A percentile compares a stretch with the other conserved stretches of the same genome.
Conservation (phyloP, 805 yeast species). For the Yueomyces sp. region DNA sequence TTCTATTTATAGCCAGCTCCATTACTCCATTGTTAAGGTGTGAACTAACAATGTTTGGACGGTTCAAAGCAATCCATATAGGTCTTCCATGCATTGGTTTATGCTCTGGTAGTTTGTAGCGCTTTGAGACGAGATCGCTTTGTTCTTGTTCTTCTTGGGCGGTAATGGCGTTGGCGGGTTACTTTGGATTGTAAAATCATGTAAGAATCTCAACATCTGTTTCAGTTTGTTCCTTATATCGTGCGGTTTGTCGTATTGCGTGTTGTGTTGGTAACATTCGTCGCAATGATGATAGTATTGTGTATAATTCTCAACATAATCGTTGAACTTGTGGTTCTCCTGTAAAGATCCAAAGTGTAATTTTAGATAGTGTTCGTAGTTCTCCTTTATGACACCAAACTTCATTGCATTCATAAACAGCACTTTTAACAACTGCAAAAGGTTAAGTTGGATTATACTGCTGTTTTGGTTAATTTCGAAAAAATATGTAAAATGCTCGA, state of each 20-base stretch:
- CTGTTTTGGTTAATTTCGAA: constrained; percentile 20
- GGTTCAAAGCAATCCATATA: too few species aligned
- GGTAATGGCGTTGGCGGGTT: too few species aligned
- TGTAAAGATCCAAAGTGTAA: not conserved
- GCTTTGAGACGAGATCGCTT: too few species aligned
- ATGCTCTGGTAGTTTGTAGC: too few species aligned
- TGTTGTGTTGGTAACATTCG: not conserved
- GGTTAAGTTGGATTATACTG: constrained; percentile 23
- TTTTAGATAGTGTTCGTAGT: constrained; percentile 1
- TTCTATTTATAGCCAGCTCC: too few species aligned
- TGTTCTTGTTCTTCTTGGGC: too few species aligned
- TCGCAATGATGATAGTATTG: not conserved
- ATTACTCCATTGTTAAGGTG: too few species aligned
- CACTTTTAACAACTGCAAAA: constrained; percentile 20
- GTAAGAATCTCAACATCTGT: not conserved
- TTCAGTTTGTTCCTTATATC: not conserved
- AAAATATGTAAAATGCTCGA: constrained; percentile 10
- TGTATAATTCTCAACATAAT: not conserved
- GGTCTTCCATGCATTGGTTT: too few species aligned
- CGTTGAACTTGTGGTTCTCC: not conserved
- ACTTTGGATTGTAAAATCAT: too few species aligned
- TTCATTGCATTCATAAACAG: constrained; percentile 16
- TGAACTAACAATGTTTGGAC: too few species aligned
- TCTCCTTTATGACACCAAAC: constrained; percentile 2
- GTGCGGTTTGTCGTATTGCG: not conserved